Conservation (phyloP, 2,329 filamentous ascomycete genomes). For the Fusarium sp. region DNA sequence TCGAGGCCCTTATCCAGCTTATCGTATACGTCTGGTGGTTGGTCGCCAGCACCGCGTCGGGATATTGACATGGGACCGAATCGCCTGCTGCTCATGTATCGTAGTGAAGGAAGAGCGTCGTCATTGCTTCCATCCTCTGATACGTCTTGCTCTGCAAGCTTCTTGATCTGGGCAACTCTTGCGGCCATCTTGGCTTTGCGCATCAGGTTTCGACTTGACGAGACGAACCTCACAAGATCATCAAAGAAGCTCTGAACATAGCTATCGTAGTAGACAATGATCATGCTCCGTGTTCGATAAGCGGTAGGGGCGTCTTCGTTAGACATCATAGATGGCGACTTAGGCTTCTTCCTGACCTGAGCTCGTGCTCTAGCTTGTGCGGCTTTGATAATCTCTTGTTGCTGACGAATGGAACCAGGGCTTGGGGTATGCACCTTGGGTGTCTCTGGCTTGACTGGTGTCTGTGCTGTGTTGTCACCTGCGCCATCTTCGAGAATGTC, state of each 20-base stretch:
- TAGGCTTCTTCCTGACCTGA: slow-evolving; percentile 59
- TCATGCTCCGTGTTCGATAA: slow-evolving; percentile 77
- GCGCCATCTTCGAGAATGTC: slow-evolving; percentile 33
- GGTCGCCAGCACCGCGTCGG: slow-evolving; percentile 39
- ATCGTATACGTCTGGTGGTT: slow-evolving; percentile 68
- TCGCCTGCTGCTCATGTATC: slow-evolving; percentile 52
- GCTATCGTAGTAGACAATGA: slow-evolving; percentile 92
- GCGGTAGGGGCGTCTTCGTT: slow-evolving; percentile 59
- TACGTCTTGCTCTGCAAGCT: slow-evolving; percentile 67
- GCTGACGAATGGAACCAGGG: slow-evolving; percentile 47
- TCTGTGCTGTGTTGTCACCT: slow-evolving; percentile 6
- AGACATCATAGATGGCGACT: slow-evolving; percentile 62
- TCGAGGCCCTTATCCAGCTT: slow-evolving; percentile 81
- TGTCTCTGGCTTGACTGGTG: slow-evolving; percentile 43
- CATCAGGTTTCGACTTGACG: slow-evolving; percentile 81
- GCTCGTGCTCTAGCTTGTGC: slow-evolving; percentile 54
- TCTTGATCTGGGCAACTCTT: slow-evolving; percentile 73
- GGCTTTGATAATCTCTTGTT: slow-evolving; percentile 56
- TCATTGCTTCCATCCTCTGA: slow-evolving; percentile 58
- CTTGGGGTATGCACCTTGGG: slow-evolving; percentile 33
- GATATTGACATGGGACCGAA: slow-evolving; percentile 45
- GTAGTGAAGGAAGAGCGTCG: slow-evolving; percentile 52
- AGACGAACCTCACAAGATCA: slow-evolving; percentile 82
- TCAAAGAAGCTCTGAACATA: slow-evolving; percentile 87
- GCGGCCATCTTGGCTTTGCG: slow-evolving; percentile 88